These are phyloP conservation scores for Powellomyces hirtus DNA, from an alignment of 192 early-diverging fungal genomes.

Conservation along the genomic window DNA sequence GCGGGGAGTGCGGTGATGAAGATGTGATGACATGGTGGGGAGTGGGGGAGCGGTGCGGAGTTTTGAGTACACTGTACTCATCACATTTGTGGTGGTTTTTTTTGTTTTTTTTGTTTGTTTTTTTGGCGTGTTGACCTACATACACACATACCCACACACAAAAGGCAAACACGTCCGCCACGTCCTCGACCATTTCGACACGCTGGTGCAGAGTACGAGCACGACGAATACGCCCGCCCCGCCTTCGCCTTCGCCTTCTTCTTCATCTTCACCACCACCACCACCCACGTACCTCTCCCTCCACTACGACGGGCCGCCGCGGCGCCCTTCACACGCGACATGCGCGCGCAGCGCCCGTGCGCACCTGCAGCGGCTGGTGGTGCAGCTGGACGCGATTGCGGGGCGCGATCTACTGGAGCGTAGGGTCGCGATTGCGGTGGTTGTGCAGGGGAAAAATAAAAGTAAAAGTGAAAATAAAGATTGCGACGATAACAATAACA, in stretches of 20 bases:
- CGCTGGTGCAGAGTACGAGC: no score
- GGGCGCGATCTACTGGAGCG: background rate
- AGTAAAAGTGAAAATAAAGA: background rate
- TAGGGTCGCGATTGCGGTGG: background rate
- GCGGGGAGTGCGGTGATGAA: no score
- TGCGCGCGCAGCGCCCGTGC: background rate
- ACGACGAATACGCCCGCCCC: no score
- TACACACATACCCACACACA: background rate
- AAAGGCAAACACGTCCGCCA: constrained; percentile 30
- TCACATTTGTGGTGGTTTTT: no score
- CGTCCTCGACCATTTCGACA: constrained; percentile 26
- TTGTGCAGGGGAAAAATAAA: background rate
- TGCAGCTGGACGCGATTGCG: background rate
- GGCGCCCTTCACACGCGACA: background rate
- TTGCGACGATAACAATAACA: background rate
- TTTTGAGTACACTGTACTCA: background rate
- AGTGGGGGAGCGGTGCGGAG: background rate
- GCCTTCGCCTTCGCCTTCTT: background rate
- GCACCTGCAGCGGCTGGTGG: background rate
- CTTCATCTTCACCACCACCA: background rate
- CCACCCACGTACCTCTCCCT: background rate
- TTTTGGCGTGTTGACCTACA: background rate
- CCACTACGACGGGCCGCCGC: background rate
- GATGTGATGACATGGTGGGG: no score
- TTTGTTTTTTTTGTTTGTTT: no score